These are phyloP conservation scores for Colletotrichum simmondsii DNA, from an alignment of 2,329 filamentous ascomycete species.

Conservation along the genomic window DNA sequence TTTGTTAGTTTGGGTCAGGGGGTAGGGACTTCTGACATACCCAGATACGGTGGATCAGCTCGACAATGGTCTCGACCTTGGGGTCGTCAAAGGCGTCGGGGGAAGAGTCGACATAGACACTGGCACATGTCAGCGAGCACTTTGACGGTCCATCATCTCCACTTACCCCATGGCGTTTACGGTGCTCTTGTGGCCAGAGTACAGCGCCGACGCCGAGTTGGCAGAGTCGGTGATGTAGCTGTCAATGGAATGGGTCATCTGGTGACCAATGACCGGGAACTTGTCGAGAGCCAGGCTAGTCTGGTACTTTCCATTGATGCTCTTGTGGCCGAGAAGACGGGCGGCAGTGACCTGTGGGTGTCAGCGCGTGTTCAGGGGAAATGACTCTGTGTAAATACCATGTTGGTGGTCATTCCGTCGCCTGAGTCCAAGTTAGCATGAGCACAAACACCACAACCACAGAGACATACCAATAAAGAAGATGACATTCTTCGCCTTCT, in stretches of 20 bases:
- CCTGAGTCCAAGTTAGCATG: conserved; percentile 28
- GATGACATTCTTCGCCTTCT: conserved; percentile 86
- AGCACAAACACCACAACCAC: not conserved
- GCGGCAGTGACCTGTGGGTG: conserved; percentile 73
- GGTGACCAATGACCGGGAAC: conserved; percentile 87
- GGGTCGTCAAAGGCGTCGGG: conserved; percentile 81
- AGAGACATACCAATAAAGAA: conserved; percentile 76
- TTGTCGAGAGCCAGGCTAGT: conserved; percentile 80
- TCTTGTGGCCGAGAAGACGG: conserved; percentile 83
- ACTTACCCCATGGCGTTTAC: conserved; percentile 80
- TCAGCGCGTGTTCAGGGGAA: not conserved
- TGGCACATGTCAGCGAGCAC: conserved; percentile 35
- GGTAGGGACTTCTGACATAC: conserved; percentile 58
- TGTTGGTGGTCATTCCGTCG: conserved; percentile 78
- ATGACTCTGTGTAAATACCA: no score
- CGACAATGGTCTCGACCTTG: conserved; percentile 86
- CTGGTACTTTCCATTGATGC: conserved; percentile 86
- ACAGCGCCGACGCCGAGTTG: conserved; percentile 85
- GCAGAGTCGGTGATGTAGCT: conserved; percentile 88
- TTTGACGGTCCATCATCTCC: not conserved
- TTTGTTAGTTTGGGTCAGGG: not conserved
- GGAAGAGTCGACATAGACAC: conserved; percentile 82
- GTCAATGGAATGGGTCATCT: conserved; percentile 90
- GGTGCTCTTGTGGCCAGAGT: conserved; percentile 84
- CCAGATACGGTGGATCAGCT: conserved; percentile 78